phyloP scores from a whole-genome alignment of 164 flowering plant species.

The Akebia trifoliata region DNA sequence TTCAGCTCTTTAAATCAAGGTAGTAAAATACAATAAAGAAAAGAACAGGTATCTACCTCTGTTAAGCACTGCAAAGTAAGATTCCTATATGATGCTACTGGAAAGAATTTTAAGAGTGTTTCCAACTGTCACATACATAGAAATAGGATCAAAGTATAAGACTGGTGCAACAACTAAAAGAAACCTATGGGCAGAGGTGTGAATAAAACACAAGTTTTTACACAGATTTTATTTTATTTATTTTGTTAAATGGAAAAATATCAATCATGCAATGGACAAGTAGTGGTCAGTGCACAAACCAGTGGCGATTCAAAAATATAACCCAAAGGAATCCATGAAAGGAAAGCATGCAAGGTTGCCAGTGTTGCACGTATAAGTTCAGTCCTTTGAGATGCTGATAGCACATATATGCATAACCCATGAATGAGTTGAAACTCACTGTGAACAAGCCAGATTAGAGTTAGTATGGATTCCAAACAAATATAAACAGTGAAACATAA shows the following conservation, averaged over 20 bases:
- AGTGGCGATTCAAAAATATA: slow-evolving; percentile 95
- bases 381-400: slow-evolving; percentile 89
- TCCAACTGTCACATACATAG: slow-evolving; percentile 53
- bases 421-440: slow-evolving; percentile 99
- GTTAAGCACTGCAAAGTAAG: slow-evolving; percentile 91
- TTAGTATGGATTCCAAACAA: neutral
- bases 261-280: neutral
- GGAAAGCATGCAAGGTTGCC: slow-evolving; percentile 94
- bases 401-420: slow-evolving; percentile 94
- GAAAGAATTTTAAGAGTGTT: slow-evolving; percentile 83
- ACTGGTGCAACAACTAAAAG: neutral
- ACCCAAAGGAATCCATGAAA: slow-evolving; percentile 98
- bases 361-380: slow-evolving; percentile 93
- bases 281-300: slow-evolving; percentile 43
- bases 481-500: neutral
- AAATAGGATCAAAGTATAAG: neutral
- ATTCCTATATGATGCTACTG: slow-evolving; percentile 74
- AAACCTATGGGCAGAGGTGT: neutral
- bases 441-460: slow-evolving; percentile 25
- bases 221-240: neutral
- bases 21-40: neutral
- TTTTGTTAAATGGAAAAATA: neutral
- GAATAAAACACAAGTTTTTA: neutral
- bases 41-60: slow-evolving; percentile 46
- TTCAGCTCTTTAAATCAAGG: slow-evolving; percentile 4